Evolutionary conservation across 2,329 filamentous ascomycete genomes (phyloP), one percentile per base, ranked within the genome.

Genomic region (Teratosphaeria zuluensis): DNA sequence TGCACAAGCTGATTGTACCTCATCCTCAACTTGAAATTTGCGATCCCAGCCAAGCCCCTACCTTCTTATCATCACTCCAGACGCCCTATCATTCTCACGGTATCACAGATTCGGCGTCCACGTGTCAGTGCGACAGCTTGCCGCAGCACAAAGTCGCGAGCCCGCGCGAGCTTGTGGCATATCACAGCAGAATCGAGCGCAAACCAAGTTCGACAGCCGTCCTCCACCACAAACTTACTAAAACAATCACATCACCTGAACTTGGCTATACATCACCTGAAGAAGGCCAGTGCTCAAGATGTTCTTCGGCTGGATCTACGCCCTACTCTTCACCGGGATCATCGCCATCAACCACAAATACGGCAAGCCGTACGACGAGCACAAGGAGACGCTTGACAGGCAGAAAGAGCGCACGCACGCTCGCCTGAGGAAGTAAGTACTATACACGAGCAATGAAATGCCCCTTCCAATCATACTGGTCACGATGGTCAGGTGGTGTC

Each of bases 311-410:
- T 58, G 53, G 56, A 14, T 56, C 51, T 60, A 58, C 56, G 38
- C 46, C 31, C 31, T 60, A 32, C 21, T 62, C 53, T 56, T 62
- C 56, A 21, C 46, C 38, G 24, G 24, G 51, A 55, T 62, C 58
- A 48, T 62, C 24, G 60, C 60, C 42, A 8, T 60, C 12, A 62
- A 60, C 51, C 60, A 62, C 58, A 38, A 51, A 9, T 59, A 56
- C 51, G 56, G 51, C 32, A 58, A 59, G 24, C 56, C 51, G 3
- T 58, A 35, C 19, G 56, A 55, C 14, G 58, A 60, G 11, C 32
- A 28, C 31, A 53, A 51, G 16, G 33, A 21, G 8, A 32, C 38
- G 8, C 24, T 35, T 12, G 35, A 58, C 16, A 33, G 32, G 28
- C 60, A 54, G 24, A 21, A 52, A 3, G 57, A 21, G 14, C 57